phyloP scores from a whole-genome alignment of 108 stramenopile species.

The Pseudonitzschia pungens region DNA sequence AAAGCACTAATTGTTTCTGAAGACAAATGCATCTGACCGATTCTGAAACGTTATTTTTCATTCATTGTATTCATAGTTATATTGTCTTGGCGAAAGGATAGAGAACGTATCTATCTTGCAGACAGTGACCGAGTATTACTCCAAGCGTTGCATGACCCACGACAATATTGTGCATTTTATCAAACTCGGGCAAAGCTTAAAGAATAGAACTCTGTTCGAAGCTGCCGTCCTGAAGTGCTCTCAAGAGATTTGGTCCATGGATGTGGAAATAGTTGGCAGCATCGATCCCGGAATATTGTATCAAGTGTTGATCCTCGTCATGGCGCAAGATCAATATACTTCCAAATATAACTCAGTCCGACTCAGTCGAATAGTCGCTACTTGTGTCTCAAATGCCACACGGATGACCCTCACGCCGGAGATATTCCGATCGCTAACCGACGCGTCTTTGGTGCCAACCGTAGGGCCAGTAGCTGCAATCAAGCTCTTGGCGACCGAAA shows the following conservation, averaged over 20 bases:
- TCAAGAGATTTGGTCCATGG: constrained; percentile 25
- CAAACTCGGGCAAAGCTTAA: constrained; percentile 18
- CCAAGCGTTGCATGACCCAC: constrained; percentile 18
- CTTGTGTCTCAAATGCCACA: constrained; percentile 13
- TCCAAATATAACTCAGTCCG: background rate
- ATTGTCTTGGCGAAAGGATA: constrained; percentile 1
- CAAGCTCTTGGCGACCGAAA: constrained; percentile 27
- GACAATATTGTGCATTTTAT: constrained; percentile 26
- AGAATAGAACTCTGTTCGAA: constrained; percentile 19
- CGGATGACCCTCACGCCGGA: background rate
- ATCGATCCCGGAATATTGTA: constrained; percentile 22
- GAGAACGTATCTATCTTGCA: constrained; percentile 9
- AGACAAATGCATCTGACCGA: background rate
- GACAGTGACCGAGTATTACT: constrained; percentile 26
- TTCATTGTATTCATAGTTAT: background rate
- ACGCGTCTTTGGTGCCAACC: constrained; percentile 12
- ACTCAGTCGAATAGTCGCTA: constrained; percentile 25
- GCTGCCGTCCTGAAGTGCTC: constrained; percentile 21
- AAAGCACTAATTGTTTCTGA: too few relatives aligned
- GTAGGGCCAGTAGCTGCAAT: constrained; percentile 30
- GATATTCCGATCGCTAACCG: constrained; percentile 12
- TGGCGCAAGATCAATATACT: background rate
- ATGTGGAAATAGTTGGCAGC: constrained; percentile 3
- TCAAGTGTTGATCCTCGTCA: background rate
- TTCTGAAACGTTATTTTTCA: background rate